Conservation (phyloP, 768 basidiomycete species). For the Cystobasidium onofrii region DNA sequence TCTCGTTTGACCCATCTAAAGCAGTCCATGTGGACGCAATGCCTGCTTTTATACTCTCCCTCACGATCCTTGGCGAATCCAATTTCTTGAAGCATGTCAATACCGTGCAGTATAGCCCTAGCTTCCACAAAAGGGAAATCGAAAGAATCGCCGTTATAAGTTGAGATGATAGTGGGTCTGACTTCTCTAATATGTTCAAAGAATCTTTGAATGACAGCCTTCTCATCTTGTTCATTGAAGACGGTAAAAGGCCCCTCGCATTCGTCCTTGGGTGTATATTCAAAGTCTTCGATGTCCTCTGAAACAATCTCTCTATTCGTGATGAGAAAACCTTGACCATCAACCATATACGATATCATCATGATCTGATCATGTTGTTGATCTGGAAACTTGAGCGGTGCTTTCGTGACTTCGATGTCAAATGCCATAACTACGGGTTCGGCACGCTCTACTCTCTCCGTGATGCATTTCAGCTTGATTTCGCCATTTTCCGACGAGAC, state of each 20-base stretch:
- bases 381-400: conserved; percentile 99
- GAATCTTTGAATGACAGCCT: conserved; percentile 52
- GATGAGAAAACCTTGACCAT: conserved; percentile 93
- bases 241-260: conserved; percentile 93
- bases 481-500: conserved; percentile 63
- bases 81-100: conserved; percentile 92
- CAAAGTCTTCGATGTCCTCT: conserved; percentile 96
- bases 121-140: conserved; percentile 95
- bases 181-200: conserved; percentile 89
- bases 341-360: conserved; percentile 99
- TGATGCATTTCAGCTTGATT: conserved; percentile 61
- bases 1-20: conserved; percentile 98
- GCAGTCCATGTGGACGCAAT: conserved; percentile 96
- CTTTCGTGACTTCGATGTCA: conserved; percentile 98
- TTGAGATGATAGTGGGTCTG: conserved; percentile 93
- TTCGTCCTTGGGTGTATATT: conserved; percentile 96
- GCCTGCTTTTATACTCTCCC: conserved; percentile 86
- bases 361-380: conserved; percentile 93
- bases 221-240: conserved; percentile 74
- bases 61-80: conserved; percentile 86
- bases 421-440: conserved; percentile 98
- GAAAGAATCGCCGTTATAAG: conserved; percentile 98
- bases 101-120: conserved; percentile 72
- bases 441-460: conserved; percentile 88
- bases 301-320: conserved; percentile 95